Base-by-base conservation (phyloP, 2,329 filamentous ascomycete species). In the Meredithiella fracta region DNA sequence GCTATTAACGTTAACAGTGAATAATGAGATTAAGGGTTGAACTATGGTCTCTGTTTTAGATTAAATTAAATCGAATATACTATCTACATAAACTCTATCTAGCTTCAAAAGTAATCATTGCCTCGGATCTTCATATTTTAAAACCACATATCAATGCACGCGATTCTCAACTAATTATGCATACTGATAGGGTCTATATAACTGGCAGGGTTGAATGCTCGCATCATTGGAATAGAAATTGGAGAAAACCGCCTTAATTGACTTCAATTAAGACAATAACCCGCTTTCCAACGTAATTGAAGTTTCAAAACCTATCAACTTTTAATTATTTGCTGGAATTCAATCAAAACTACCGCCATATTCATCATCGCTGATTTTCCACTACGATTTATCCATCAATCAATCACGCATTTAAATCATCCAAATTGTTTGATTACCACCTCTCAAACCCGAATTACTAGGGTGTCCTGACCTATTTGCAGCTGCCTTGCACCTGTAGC, bases 401-500 rank as follows among this genome's bases (percentile, higher is more conserved):
- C 3, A 49, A 49, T 14, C 9, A 23, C 44, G 1, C 8, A 26
- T 49, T 49, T 49, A 14, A 20, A 5, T 42, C 44, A 6, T 49
- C 20, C 8, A 26, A 49, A 26, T 49, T 25, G 44, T n/a, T 49
- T 49, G 44, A 49, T 49, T 49, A 49, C 44, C 44, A n/a, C 22
- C 7, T 49, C 44, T 25, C 20, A 23, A 49, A 49, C 44, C 11
- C 9, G 4, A 49, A 8, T 25, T 49, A 49, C 44, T 49, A 26
- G 44, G 44, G 44, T 49, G 20, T 49, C 20, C 25, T 49, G 44
- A 2, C 22, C 20, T 49, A 20, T 49, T 26, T 49, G 22, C 25
- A n/a, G 44, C 44, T 49, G 44, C 44, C 31, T n/a, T 53, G 29
- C 31, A 17, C 49, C 51, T 53, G 51, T 26, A 55, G 17, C 26